A percentile compares a stretch with the other conserved stretches of the same genome.
Evolutionary conservation across 1,284 basidiomycete genomes (phyloP).

Genomic region (Vanrija sp.): DNA sequence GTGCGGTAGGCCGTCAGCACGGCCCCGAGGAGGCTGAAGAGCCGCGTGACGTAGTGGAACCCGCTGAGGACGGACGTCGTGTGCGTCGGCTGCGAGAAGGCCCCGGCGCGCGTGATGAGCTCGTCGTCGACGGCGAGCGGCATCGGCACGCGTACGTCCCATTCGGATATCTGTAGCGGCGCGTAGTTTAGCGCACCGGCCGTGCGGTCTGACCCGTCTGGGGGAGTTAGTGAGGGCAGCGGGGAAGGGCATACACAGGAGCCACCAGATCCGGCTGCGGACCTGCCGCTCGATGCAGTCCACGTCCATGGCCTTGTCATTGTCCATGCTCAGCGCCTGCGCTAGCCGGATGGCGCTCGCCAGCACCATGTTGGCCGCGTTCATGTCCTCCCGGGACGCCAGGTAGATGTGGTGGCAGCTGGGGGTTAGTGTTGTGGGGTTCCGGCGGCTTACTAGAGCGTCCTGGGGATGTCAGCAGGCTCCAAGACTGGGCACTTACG

Average conservation of each 20-base stretch:
- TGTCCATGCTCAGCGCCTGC: constrained; percentile 21
- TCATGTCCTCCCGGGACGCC: constrained; percentile 22
- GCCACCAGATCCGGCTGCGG: constrained; percentile 30
- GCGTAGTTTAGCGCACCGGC: constrained; percentile 22
- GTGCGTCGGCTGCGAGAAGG: constrained; percentile 24
- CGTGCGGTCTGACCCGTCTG: constrained; percentile 31
- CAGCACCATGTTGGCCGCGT: constrained; percentile 23
- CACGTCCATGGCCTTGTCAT: constrained; percentile 18
- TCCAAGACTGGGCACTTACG: constrained; percentile 1
- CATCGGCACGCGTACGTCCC: constrained; percentile 22
- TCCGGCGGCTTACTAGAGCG: constrained; percentile 21
- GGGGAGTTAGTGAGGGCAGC: background rate
- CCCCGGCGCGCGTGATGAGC: constrained; percentile 29
- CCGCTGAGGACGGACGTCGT: constrained; percentile 23
- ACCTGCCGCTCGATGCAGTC: constrained; percentile 30
- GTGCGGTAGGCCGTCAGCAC: constrained; percentile 13
- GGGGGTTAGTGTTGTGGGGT: background rate
- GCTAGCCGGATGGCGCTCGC: constrained; percentile 26
- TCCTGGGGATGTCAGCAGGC: constrained; percentile 14
- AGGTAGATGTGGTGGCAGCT: constrained; percentile 36
- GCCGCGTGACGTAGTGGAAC: constrained; percentile 30
- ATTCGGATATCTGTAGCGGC: constrained; percentile 25
- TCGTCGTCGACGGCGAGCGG: constrained; percentile 31
- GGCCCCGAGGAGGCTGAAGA: constrained; percentile 27
- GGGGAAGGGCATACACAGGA: constrained; percentile 25